phyloP scores from a whole-genome alignment of 495 filamentous ascomycete species.

The Xylaria telfairii region DNA sequence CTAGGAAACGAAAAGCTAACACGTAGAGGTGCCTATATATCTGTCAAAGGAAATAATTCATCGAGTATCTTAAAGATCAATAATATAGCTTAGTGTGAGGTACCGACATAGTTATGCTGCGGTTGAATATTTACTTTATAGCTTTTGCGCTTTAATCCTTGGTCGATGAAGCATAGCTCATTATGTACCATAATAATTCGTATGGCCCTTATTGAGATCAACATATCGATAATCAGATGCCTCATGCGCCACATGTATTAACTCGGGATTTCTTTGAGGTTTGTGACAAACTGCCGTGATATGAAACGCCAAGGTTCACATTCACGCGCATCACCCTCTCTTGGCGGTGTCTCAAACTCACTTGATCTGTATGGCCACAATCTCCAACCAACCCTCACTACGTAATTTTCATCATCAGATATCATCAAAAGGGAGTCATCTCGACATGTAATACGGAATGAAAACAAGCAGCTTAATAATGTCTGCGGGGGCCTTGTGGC shows the following conservation, averaged over 20 bases:
- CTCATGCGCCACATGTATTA: constrained; percentile 30
- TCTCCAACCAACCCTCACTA: background rate
- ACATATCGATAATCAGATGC: background rate
- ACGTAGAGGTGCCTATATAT: no score
- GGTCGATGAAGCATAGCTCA: no score
- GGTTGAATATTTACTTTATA: no score
- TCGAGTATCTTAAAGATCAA: no score
- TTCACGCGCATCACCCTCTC: background rate
- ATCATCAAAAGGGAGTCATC: background rate
- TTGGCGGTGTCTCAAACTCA: constrained; percentile 17
- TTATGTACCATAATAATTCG: no score
- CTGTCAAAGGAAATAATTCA: no score
- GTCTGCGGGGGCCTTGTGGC: background rate
- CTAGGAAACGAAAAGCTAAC: no score
- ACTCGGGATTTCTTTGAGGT: background rate
- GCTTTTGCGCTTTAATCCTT: no score
- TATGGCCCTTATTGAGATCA: no score
- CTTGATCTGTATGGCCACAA: background rate
- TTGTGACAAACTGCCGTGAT: background rate
- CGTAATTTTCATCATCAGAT: background rate
- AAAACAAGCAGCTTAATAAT: background rate
- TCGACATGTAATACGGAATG: background rate
- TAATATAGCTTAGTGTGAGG: no score
- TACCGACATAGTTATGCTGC: no score
- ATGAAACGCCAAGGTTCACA: constrained; percentile 8